phyloP scores from a whole-genome alignment of 352 stramenopile species.

The Phytophthora vignae region DNA sequence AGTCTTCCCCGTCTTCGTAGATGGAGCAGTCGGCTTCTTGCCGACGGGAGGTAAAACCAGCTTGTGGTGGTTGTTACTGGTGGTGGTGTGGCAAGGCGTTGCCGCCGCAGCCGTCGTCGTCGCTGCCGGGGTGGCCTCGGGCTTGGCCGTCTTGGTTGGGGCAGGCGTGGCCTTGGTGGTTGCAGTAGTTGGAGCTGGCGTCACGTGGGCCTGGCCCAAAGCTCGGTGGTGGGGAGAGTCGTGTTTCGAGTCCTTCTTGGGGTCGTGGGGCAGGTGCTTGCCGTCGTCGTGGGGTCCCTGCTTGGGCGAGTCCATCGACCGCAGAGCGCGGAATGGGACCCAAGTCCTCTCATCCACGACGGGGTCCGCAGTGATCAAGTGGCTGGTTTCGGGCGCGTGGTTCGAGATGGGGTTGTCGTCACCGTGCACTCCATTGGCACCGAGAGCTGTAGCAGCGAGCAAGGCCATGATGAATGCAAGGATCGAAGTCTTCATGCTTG shows the following conservation, averaged over 20 bases:
- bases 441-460: conserved; percentile 8
- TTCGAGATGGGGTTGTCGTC: conserved; percentile 2
- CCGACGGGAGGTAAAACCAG: neutral
- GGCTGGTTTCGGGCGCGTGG: neutral
- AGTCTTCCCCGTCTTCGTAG: conserved; percentile 15
- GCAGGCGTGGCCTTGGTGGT: conserved; percentile 14
- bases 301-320: conserved; percentile 7
- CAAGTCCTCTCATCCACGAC: conserved; percentile 1
- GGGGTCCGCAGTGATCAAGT: conserved; percentile 9
- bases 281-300: conserved; percentile 10
- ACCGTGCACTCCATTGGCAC: conserved; percentile 6
- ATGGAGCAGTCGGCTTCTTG: neutral
- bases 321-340: conserved; percentile 14
- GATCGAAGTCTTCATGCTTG: conserved; percentile 24
- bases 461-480: conserved; percentile 14
- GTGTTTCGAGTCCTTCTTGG: conserved; percentile 2
- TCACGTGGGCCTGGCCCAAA: conserved; percentile 14
- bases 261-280: conserved; percentile 9
- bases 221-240: neutral
- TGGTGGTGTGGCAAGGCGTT: neutral
- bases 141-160: conserved; percentile 10
- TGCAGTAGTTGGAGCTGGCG: neutral
- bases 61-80: neutral
- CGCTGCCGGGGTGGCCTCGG: conserved; percentile 9
- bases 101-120: conserved; percentile 1